Percentiles rank a stretch among this genome's conserved stretches.
These are phyloP conservation scores for Isabelozyma rhagii DNA, from an alignment of 805 yeast species.

Conservation along the genomic window DNA sequence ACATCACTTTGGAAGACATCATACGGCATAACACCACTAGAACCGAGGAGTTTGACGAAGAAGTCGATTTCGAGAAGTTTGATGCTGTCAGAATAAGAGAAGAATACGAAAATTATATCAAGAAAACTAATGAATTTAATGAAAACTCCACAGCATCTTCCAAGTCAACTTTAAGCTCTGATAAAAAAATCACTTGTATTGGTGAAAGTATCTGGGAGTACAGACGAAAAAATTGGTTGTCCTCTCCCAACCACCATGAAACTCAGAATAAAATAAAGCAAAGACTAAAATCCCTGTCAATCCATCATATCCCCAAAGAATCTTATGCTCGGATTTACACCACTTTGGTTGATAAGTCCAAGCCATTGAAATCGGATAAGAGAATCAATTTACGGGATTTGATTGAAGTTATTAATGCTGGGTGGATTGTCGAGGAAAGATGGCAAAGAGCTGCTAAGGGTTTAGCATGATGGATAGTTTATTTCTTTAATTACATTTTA, in stretches of 20 bases:
- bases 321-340: constrained; percentile 63
- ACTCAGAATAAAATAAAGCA: constrained; percentile 6
- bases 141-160: constrained; percentile 2
- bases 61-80: constrained; percentile 17
- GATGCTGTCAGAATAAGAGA: constrained; percentile 24
- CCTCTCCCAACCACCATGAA: constrained; percentile 20
- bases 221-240: constrained; percentile 67
- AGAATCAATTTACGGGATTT: constrained; percentile 76
- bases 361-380: constrained; percentile 51
- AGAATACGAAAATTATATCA: constrained; percentile 25
- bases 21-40: constrained; percentile 19
- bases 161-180: constrained; percentile 3
- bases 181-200: constrained; percentile 15
- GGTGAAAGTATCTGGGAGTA: constrained; percentile 69
- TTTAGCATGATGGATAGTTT: constrained; percentile 16
- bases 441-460: constrained; percentile 60
- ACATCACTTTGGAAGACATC: constrained; percentile 11
- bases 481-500: background rate
- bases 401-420: constrained; percentile 68
- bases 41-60: constrained; percentile 7
- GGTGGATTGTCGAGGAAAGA: constrained; percentile 77
- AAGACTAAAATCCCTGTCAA: constrained; percentile 13
- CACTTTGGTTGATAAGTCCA: constrained; percentile 66
- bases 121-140: constrained; percentile 5
- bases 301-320: constrained; percentile 42